phyloP scores from a whole-genome alignment of 345 rosid genomes.

The Theobroma cacao region DNA sequence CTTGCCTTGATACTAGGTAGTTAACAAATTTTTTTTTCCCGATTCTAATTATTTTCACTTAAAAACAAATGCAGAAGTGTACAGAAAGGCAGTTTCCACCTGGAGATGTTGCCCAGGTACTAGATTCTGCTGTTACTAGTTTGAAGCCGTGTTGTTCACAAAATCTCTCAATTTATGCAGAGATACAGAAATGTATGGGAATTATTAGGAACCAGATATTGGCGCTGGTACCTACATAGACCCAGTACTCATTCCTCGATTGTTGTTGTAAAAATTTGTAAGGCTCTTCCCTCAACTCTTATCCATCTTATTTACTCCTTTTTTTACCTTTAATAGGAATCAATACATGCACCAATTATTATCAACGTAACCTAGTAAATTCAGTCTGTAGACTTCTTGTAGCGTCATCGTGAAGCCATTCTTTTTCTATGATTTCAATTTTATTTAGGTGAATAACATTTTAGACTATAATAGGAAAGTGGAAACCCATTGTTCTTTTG shows the following conservation, averaged over 20 bases:
- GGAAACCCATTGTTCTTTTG: no score
- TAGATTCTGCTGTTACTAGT: slow-evolving; percentile 71
- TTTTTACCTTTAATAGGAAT: not conserved
- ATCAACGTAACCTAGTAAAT: not conserved
- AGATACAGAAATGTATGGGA: slow-evolving; percentile 90
- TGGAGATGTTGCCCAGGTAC: slow-evolving; percentile 69
- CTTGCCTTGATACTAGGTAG: no score
- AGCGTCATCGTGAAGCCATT: not conserved
- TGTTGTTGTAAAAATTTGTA: slow-evolving; percentile 23
- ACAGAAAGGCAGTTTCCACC: slow-evolving; percentile 85
- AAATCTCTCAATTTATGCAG: slow-evolving; percentile 75
- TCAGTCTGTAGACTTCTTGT: not conserved
- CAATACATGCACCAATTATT: not conserved
- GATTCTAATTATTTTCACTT: not conserved
- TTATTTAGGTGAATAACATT: not conserved
- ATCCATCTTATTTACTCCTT: not conserved
- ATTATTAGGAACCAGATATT: slow-evolving; percentile 67
- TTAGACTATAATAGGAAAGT: no score
- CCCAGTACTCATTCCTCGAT: not conserved
- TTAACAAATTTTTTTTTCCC: no score
- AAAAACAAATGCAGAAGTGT: slow-evolving; percentile 59
- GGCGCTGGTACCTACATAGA: slow-evolving; percentile 53
- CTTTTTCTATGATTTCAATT: not conserved
- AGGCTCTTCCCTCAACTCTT: not conserved
- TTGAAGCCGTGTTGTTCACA: slow-evolving; percentile 74